These are phyloP conservation scores for Fraxinus excelsior DNA, from an alignment of 257 asterid genomes.

Conservation along the genomic window DNA sequence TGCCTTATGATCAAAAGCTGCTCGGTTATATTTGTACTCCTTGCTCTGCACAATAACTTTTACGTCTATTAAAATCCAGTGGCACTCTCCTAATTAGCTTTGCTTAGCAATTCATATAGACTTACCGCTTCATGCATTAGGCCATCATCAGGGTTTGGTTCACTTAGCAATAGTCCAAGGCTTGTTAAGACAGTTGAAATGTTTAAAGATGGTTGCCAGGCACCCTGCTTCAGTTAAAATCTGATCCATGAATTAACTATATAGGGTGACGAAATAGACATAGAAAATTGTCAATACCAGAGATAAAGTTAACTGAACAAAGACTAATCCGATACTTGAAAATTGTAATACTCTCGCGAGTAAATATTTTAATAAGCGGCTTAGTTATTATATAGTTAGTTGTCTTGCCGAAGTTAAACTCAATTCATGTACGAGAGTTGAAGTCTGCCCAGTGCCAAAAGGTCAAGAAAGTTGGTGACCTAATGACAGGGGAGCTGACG, in stretches of 20 bases:
- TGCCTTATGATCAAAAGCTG: conserved; percentile 76
- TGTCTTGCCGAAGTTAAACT: too few relatives aligned
- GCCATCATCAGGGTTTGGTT: conserved; percentile 95
- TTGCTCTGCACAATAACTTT: conserved; percentile 56
- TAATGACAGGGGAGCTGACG: too few relatives aligned
- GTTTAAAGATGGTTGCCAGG: conserved; percentile 93
- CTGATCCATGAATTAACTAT: conserved; percentile 14
- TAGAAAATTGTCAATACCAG: neutral
- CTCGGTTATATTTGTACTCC: conserved; percentile 83
- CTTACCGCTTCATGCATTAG: conserved; percentile 90
- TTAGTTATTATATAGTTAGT: too few relatives aligned
- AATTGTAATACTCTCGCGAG: neutral
- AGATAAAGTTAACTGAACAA: neutral
- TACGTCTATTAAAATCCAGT: conserved; percentile 15
- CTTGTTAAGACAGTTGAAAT: conserved; percentile 80
- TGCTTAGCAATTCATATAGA: conserved; percentile 20
- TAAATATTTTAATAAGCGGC: neutral
- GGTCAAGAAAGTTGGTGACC: too few relatives aligned
- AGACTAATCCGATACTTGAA: neutral
- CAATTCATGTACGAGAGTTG: too few relatives aligned
- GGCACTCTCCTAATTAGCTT: conserved; percentile 8
- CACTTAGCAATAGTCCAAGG: conserved; percentile 73
- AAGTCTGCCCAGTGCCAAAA: too few relatives aligned
- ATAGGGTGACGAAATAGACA: neutral
- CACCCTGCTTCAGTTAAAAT: conserved; percentile 54